These are phyloP conservation scores for Taiozyma sp. DNA, from an alignment of 1,139 yeast genomes.

Conservation along the genomic window DNA sequence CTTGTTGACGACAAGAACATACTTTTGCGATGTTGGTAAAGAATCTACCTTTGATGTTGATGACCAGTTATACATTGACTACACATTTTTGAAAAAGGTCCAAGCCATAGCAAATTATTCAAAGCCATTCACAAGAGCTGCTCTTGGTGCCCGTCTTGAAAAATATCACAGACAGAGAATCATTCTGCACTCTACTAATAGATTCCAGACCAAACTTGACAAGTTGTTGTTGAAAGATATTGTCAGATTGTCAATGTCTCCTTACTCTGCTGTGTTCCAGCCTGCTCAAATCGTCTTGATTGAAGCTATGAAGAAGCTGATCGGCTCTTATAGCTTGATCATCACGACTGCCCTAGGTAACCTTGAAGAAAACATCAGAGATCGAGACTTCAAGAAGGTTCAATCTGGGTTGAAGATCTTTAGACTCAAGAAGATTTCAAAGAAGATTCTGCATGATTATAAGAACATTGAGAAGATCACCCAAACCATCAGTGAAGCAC, in stretches of 20 bases:
- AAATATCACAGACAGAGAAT: slow-evolving; percentile 75
- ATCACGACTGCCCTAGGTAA: slow-evolving; percentile 38
- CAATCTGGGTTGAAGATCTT: slow-evolving; percentile 66
- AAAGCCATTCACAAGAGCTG: slow-evolving; percentile 76
- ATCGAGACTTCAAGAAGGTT: slow-evolving; percentile 51
- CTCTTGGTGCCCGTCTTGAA: slow-evolving; percentile 73
- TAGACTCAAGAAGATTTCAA: slow-evolving; percentile 46
- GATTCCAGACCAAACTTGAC: slow-evolving; percentile 70
- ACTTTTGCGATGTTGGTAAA: slow-evolving; percentile 82
- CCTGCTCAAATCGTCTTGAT: slow-evolving; percentile 70
- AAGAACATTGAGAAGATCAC: slow-evolving; percentile 44
- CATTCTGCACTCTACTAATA: slow-evolving; percentile 68
- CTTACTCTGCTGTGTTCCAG: slow-evolving; percentile 64
- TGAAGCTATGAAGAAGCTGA: slow-evolving; percentile 68
- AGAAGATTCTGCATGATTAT: slow-evolving; percentile 55
- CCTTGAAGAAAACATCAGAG: slow-evolving; percentile 48
- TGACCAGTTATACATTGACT: slow-evolving; percentile 39
- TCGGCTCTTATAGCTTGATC: slow-evolving; percentile 60
- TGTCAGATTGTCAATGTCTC: slow-evolving; percentile 62
- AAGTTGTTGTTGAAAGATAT: slow-evolving; percentile 61
- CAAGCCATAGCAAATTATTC: slow-evolving; percentile 46
- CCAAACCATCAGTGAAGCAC: slow-evolving; percentile 49
- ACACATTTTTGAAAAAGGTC: slow-evolving; percentile 41
- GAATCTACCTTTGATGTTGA: slow-evolving; percentile 63
- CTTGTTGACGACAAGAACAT: slow-evolving; percentile 64